Conservation (phyloP, 352 stramenopile species). For the Pythium graminicola region DNA sequence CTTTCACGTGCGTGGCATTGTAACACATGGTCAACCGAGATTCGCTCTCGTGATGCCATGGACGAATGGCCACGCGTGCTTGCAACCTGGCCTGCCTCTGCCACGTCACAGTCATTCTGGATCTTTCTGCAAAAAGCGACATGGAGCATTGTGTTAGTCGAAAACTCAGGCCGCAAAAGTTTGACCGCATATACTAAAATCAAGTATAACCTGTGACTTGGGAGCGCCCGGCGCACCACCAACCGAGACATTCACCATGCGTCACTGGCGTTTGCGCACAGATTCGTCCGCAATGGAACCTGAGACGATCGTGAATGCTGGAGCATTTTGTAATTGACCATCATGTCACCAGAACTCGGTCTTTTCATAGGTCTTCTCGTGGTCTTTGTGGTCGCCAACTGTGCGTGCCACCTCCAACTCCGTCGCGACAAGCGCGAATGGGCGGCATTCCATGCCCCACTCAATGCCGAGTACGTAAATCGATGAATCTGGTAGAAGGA, state of each 20-base stretch:
- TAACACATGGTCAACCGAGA: too few relatives aligned
- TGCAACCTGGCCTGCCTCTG: background rate
- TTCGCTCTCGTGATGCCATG: too few relatives aligned
- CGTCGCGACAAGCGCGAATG: conserved; percentile 17
- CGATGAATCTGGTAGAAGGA: background rate
- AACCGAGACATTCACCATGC: conserved; percentile 7
- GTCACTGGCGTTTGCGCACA: background rate
- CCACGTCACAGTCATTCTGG: conserved; percentile 1
- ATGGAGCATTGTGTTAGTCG: conserved; percentile 20
- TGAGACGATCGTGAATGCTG: too few relatives aligned
- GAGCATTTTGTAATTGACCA: too few relatives aligned
- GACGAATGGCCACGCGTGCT: conserved; percentile 10
- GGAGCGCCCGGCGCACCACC: background rate
- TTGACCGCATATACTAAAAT: conserved; percentile 6
- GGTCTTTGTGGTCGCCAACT: background rate
- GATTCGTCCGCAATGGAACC: background rate
- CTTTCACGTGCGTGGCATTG: too few relatives aligned
- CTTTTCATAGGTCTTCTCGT: background rate
- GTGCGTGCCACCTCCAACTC: background rate
- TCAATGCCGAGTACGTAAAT: conserved; percentile 20
- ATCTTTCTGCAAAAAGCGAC: conserved; percentile 8
- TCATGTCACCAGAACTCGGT: too few relatives aligned
- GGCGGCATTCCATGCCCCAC: conserved; percentile 20
- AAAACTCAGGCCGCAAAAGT: conserved; percentile 26
- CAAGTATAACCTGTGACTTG: conserved; percentile 4